Evolutionary conservation across 1,139 yeast genomes (phyloP).

Genomic region (Kodamaea arcana): DNA sequence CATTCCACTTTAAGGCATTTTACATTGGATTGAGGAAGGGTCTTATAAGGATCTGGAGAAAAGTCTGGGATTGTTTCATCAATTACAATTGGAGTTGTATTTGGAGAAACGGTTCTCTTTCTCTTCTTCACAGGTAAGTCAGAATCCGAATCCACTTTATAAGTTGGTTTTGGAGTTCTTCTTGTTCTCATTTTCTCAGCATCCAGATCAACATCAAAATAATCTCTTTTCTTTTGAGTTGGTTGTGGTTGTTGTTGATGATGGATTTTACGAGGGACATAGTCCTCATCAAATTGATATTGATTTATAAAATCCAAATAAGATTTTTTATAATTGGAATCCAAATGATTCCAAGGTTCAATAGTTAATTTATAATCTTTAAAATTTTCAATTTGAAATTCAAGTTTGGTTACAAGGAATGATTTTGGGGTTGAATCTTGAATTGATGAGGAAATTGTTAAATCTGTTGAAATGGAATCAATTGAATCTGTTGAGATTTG

Average conservation of each 20-base stretch:
- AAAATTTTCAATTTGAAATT: conserved; percentile 47
- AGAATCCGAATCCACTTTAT: conserved; percentile 8
- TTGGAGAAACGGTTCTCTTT: conserved; percentile 36
- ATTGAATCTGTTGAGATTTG: no score
- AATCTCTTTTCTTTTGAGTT: conserved; percentile 1
- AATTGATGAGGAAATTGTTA: not conserved
- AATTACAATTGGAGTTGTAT: conserved; percentile 33
- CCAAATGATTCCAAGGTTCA: conserved; percentile 48
- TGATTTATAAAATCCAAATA: conserved; percentile 51
- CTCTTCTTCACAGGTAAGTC: conserved; percentile 20
- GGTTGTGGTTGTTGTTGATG: conserved; percentile 9
- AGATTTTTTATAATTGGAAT: conserved; percentile 39
- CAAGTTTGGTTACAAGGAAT: conserved; percentile 18
- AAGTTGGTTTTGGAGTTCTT: conserved; percentile 37
- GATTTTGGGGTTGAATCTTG: conserved; percentile 12
- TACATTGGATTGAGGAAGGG: conserved; percentile 61
- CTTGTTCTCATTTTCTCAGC: conserved; percentile 57
- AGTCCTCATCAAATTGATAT: conserved; percentile 28
- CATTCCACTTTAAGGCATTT: conserved; percentile 86
- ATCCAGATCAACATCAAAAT: conserved; percentile 30
- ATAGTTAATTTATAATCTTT: conserved; percentile 46
- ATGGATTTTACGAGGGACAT: conserved; percentile 11
- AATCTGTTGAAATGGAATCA: no score
- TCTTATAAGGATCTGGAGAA: conserved; percentile 58
- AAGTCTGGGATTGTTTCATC: conserved; percentile 68